Evolutionary conservation across 2,329 filamentous ascomycete genomes (phyloP).

Genomic region (Emergomyces orientalis): DNA sequence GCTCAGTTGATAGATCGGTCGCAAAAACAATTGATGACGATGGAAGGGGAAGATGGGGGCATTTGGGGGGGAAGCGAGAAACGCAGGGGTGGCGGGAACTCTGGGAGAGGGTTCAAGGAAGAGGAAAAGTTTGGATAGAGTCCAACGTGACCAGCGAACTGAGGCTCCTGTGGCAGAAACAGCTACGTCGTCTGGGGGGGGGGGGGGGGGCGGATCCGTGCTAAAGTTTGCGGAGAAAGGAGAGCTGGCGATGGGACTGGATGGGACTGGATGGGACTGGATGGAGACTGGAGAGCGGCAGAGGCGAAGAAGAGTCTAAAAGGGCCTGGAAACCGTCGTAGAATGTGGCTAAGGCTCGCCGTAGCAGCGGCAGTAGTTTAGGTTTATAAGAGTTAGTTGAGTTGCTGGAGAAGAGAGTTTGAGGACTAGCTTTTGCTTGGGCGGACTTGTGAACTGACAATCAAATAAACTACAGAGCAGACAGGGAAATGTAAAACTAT

Average conservation of each 20-base stretch:
- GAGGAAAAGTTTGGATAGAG: constrained; percentile 6
- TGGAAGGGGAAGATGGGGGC: background rate
- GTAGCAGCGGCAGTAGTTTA: background rate
- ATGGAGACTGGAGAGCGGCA: background rate
- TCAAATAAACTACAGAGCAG: background rate
- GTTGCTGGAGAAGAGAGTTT: background rate
- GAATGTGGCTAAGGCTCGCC: background rate
- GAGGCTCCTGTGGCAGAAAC: background rate
- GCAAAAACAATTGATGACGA: constrained; percentile 6
- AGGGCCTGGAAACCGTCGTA: constrained; percentile 5
- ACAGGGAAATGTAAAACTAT: too few species aligned
- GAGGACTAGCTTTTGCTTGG: background rate
- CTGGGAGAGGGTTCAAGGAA: background rate
- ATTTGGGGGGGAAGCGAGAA: background rate
- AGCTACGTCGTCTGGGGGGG: background rate
- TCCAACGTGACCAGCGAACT: too few species aligned
- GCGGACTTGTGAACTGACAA: background rate
- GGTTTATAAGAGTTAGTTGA: background rate
- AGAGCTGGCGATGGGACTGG: background rate
- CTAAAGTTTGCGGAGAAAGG: constrained; percentile 4
- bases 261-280: background rate
- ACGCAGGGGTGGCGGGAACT: background rate
- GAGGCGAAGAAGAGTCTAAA: background rate
- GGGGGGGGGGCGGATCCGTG: background rate
- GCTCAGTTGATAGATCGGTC: background rate